Conservation (phyloP, 2,329 filamentous ascomycete genomes). For the Lachnellula arida region DNA sequence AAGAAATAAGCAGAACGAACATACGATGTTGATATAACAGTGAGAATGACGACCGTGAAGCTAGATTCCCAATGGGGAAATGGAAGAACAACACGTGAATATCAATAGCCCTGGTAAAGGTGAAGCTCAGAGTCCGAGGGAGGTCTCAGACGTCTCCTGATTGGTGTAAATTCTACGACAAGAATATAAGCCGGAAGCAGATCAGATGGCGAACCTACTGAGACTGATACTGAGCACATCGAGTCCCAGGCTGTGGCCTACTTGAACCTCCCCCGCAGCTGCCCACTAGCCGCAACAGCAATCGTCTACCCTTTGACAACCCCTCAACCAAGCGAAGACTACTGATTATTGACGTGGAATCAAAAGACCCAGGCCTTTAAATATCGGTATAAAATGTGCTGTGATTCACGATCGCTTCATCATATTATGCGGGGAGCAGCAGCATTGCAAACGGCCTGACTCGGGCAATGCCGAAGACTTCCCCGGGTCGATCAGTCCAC, state of each 20-base stretch:
- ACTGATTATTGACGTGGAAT: not conserved
- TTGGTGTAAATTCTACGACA: not conserved
- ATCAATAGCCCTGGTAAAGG: not conserved
- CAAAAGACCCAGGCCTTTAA: too few species aligned
- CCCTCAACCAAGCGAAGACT: not conserved
- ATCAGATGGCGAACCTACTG: not conserved
- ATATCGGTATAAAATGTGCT: too few species aligned
- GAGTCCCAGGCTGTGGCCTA: not conserved
- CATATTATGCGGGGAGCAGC: too few species aligned
- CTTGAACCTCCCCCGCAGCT: not conserved
- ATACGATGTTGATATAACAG: not conserved
- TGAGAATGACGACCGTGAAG: conserved; percentile 4
- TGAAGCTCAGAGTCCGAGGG: not conserved
- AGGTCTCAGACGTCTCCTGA: not conserved
- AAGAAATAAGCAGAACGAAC: not conserved
- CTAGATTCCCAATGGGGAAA: conserved; percentile 6
- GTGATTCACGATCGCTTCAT: too few species aligned
- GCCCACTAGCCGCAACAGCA: not conserved
- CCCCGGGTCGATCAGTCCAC: not conserved
- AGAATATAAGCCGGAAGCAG: conserved; percentile 8
- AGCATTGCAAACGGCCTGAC: not conserved
- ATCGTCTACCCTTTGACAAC: not conserved
- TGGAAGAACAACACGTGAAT: not conserved
- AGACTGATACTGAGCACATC: not conserved
- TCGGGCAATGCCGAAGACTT: not conserved